phyloP scores from a whole-genome alignment of 768 basidiomycete genomes.

The Boletus huronensis region DNA sequence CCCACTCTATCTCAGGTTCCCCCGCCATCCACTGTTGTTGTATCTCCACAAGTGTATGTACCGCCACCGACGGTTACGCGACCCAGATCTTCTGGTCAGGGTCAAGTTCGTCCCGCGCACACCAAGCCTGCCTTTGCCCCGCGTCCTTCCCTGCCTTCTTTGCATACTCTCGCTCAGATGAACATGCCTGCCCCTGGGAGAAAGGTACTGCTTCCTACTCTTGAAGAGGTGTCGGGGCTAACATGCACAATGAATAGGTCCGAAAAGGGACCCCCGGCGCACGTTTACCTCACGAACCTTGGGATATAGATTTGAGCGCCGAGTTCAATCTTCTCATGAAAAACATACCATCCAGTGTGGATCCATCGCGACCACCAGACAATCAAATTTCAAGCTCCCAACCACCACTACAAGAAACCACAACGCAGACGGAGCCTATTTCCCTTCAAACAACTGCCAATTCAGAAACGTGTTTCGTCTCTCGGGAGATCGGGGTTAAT shows the following conservation, averaged over 20 bases:
- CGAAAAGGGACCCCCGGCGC: conserved; percentile 43
- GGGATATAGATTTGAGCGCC: conserved; percentile 30
- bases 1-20: conserved; percentile 8
- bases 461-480: conserved; percentile 5
- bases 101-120: conserved; percentile 38
- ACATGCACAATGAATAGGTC: conserved; percentile 23
- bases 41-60: conserved; percentile 8
- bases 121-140: conserved; percentile 40
- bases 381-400: not conserved
- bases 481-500: conserved; percentile 6
- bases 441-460: not conserved
- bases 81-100: conserved; percentile 34
- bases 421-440: not conserved
- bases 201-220: conserved; percentile 31
- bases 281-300: conserved; percentile 41
- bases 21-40: conserved; percentile 11
- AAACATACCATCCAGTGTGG: not conserved
- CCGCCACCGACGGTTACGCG: conserved; percentile 16
- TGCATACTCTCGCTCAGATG: conserved; percentile 37
- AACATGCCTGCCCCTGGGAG: conserved; percentile 32
- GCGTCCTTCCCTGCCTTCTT: conserved; percentile 42
- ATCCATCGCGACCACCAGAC: conserved; percentile 5
- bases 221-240: not conserved
- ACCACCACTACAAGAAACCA: not conserved
- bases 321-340: conserved; percentile 8